Evolutionary conservation across 345 rosid genomes (phyloP).

Genomic region (Populus pruinosa): DNA sequence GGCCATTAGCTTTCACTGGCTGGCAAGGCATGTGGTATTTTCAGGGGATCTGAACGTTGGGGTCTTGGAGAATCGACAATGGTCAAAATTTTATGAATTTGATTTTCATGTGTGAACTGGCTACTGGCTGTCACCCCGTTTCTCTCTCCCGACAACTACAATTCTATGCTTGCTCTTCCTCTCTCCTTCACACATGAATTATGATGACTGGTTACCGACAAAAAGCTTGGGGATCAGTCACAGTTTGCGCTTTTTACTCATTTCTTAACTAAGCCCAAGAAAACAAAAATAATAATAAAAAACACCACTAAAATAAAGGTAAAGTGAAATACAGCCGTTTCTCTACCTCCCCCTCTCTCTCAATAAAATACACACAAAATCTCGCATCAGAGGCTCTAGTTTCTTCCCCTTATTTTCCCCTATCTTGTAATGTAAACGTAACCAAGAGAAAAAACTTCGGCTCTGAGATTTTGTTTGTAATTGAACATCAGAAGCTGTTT

Average conservation of each 20-base stretch:
- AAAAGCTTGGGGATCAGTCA: slow-evolving; percentile 1
- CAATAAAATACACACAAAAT: neutral
- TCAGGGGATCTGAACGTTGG: neutral
- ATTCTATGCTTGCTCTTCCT: neutral
- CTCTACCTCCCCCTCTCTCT: neutral
- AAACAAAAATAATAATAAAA: neutral
- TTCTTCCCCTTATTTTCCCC: slow-evolving; percentile 3
- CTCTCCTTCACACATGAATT: slow-evolving; percentile 1
- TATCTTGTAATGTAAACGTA: slow-evolving; percentile 41
- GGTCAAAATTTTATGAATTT: neutral
- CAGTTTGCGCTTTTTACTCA: neutral
- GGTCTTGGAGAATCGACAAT: neutral
- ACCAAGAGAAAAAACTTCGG: slow-evolving; percentile 2
- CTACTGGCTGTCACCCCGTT: slow-evolving; percentile 34
- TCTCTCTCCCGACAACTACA: neutral
- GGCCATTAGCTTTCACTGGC: slow-evolving; percentile 2
- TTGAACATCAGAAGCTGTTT: neutral
- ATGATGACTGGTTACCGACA: slow-evolving; percentile 41
- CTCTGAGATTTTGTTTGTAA: slow-evolving; percentile 10
- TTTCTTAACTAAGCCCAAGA: neutral
- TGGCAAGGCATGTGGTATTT: neutral
- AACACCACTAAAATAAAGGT: neutral
- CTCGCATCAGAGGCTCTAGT: slow-evolving; percentile 9
- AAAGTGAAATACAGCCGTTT: slow-evolving; percentile 30
- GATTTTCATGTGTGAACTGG: slow-evolving; percentile 25